Percentiles rank a stretch among this genome's conserved stretches.
These are phyloP conservation scores for Andrographis paniculata DNA, from an alignment of 305 asterid species.

Conservation along the genomic window DNA sequence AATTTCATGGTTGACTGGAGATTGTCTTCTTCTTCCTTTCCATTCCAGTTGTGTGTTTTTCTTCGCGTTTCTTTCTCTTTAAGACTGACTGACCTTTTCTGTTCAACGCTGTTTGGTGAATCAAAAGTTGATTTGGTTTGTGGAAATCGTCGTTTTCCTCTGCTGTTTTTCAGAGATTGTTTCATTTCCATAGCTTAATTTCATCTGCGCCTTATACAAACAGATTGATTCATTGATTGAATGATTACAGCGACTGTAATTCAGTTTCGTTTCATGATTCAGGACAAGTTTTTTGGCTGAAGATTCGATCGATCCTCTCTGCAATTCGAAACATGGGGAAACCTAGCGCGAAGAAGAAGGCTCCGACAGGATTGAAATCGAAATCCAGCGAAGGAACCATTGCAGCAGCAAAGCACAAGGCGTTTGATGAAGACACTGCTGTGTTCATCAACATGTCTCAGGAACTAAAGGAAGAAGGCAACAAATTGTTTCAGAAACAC, in stretches of 20 bases:
- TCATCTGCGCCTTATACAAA: neutral
- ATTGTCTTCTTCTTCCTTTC: too few relatives aligned
- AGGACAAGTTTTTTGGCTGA: neutral
- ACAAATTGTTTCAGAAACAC: conserved; percentile 60
- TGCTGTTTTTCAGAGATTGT: neutral
- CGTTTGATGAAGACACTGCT: conserved; percentile 83
- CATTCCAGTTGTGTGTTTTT: too few relatives aligned
- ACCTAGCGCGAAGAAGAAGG: conserved; percentile 73
- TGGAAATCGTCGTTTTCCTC: too few relatives aligned
- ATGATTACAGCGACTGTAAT: too few relatives aligned
- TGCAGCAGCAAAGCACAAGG: conserved; percentile 44
- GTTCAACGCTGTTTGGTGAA: too few relatives aligned
- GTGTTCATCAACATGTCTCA: conserved; percentile 81
- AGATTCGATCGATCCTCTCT: conserved; percentile 8
- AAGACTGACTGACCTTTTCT: too few relatives aligned
- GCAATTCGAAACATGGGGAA: conserved; percentile 56
- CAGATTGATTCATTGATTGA: neutral
- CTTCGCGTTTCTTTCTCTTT: too few relatives aligned
- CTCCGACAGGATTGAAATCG: conserved; percentile 34
- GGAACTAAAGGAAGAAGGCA: conserved; percentile 88
- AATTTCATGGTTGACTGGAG: too few relatives aligned
- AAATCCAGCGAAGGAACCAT: conserved; percentile 36
- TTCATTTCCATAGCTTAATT: neutral
- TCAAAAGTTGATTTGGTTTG: neutral
- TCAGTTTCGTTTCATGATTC: too few relatives aligned